Base-by-base conservation (phyloP, 225 moss, liverwort and hornwort genomes). In the Sphagnum tenellum region DNA sequence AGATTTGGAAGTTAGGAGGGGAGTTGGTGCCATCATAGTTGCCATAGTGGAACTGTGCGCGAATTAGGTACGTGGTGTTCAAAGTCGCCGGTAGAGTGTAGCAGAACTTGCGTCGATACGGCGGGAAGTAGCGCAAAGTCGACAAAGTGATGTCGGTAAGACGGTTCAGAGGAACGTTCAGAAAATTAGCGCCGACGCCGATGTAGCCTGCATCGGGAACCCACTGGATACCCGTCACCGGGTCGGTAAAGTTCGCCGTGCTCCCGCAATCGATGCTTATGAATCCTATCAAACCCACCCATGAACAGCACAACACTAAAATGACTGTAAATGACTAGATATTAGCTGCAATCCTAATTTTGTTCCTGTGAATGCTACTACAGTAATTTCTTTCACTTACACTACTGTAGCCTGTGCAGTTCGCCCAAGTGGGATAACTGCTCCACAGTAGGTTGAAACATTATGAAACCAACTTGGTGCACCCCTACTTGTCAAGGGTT, bases 41-140 rank as follows among this genome's bases (percentile, higher is more conserved):
- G 14, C 79, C 79, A 12, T 73, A 67, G 47, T 59, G 44, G 50
- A 82, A 79, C 5, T 61, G 64, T 60, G 82, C 11, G 12, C 82
- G 79, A 54, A 82, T 44, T 59, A 82, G 64, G 50, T 82, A 76
- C 13, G 76, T 69, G 3, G 66, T 71, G 55, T 64, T 66, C 3
- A 44, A 44, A 10, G 59, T 74, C 44, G 76, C 70, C 3, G 71
- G 73, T 5, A 83, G 4, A 3, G 51, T 51, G 8, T 82, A 83
- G 65, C 79, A 83, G 55, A 68, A 71, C 67, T 83, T 79, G 62
- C 12, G 73, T 44, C 64, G 29, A 3, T 60, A 51, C 9, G 45
- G 59, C 9, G 76, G 74, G 45, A 83, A 83, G 66, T 71, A 74
- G 7, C 82, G 69, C 54, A 72, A 45, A 45, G 61, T 76, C 49